Evolutionary conservation across 176 grass and related monocot genomes (phyloP), one percentile per base, ranked within the genome.

Genomic region (Puya raimondii): DNA sequence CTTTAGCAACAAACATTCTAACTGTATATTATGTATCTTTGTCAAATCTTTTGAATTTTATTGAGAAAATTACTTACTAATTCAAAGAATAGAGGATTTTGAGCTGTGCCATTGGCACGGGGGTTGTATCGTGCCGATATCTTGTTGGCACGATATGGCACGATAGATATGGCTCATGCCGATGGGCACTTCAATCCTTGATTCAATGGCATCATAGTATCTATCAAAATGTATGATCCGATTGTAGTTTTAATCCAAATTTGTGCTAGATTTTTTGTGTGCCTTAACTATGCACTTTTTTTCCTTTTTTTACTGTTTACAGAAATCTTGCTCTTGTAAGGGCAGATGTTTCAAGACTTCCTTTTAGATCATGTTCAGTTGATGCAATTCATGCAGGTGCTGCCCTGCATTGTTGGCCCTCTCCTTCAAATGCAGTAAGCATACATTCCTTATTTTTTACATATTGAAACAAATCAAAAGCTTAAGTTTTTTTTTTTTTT

Each of bases 351-450:
- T 91, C 88, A 3, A 89, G 92, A 74, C 88, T 96, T 74, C 93
- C 93, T 66, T 96, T 96, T n/a, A 76, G 79, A 26, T 92, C 93
- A 29, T 78, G 81, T 86, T 92, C 88, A 63, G 50, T 96, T 76
- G 88, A 92, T 71, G 92, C 88, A 13, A 72, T 96, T 72, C 92
- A 96, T 72, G 92, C 92, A 65, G 92, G 92, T 76, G 92, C 92
- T 33, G 92, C 92, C 52, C 78, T 96, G 64, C 92, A 96, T 80
- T 96, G 92, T 70, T 96, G 92, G 93, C 89, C 93, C 48, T 96
- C 86, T 75, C 93, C 88, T 82, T 92, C 88, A 47, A 92, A 91
- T 81, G 93, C 93, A 66, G 93, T 96, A 86, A 3, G 15, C 11
- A 21, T 16, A 27, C 15, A 54, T 27, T 15, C 56, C 12, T 12